phyloP scores from a whole-genome alignment of 177 flowering plant species.

The Tripterygium wilfordii region DNA sequence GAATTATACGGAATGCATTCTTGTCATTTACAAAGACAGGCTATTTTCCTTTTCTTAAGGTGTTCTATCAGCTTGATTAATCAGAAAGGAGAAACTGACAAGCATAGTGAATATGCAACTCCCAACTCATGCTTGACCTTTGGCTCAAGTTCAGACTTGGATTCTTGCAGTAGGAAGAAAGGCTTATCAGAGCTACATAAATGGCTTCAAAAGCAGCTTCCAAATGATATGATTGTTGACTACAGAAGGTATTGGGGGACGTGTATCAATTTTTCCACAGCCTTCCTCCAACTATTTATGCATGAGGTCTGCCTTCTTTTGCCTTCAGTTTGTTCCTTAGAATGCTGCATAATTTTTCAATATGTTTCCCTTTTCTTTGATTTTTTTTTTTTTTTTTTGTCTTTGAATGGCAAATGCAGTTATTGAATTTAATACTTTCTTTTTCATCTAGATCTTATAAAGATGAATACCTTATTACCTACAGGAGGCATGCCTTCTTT shows the following conservation, averaged over 20 bases:
- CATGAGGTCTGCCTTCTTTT: constrained; percentile 53
- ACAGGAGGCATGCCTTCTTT: too few relatives aligned
- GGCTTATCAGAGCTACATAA: constrained; percentile 48
- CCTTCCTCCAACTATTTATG: constrained; percentile 61
- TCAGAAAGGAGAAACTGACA: constrained; percentile 16
- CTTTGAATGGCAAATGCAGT: too few relatives aligned
- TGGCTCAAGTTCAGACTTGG: constrained; percentile 11
- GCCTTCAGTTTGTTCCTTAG: too few relatives aligned
- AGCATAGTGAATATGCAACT: constrained; percentile 26
- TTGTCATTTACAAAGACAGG: constrained; percentile 60
- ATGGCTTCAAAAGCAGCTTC: constrained; percentile 62
- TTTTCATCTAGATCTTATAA: too few relatives aligned
- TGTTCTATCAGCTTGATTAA: constrained; percentile 51
- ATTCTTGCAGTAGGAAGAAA: constrained; percentile 27
- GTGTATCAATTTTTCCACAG: constrained; percentile 39
- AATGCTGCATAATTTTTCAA: too few relatives aligned
- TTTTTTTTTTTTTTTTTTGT: too few relatives aligned
- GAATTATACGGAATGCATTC: constrained; percentile 12
- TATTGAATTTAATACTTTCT: too few relatives aligned
- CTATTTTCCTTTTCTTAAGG: constrained; percentile 63
- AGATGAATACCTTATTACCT: too few relatives aligned
- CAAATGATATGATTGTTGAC: constrained; percentile 22
- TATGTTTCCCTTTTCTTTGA: not conserved
- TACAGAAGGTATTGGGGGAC: constrained; percentile 25
- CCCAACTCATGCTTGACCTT: constrained; percentile 8